Percentiles rank a stretch among this genome's conserved stretches.
phyloP scores from a whole-genome alignment of 2,329 filamentous ascomycete genomes.

The Pestalotiopsis sp. region DNA sequence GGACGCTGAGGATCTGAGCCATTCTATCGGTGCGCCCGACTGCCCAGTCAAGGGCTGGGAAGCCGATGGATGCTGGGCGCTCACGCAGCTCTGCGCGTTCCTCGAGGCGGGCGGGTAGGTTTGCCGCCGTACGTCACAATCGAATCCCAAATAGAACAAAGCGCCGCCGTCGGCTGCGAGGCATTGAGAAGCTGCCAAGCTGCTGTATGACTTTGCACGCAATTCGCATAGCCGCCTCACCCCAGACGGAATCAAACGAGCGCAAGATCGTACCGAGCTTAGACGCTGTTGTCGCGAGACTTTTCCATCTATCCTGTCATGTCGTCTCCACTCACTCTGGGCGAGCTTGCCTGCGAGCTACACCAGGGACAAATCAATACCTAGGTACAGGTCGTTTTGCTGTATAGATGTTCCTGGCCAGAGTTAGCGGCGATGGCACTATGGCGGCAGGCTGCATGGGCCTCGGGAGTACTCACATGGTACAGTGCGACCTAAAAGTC shows the following conservation, averaged over 20 bases:
- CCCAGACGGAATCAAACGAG: neutral
- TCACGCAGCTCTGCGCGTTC: constrained; percentile 7
- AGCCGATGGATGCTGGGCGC: neutral
- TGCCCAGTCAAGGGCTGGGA: neutral
- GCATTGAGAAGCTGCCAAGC: neutral
- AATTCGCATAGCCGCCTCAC: constrained; percentile 3
- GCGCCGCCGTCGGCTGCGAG: neutral
- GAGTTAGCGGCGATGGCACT: neutral
- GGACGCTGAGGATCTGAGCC: constrained; percentile 2
- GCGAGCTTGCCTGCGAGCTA: neutral
- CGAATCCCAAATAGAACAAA: constrained; percentile 8
- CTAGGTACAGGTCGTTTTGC: constrained; percentile 3
- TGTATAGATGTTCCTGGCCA: constrained; percentile 7
- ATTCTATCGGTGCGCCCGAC: neutral
- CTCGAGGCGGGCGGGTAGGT: constrained; percentile 13
- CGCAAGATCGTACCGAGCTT: neutral
- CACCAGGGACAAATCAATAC: neutral
- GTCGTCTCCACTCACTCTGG: neutral
- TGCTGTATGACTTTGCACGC: neutral
- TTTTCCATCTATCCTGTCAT: neutral
- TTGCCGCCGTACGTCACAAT: constrained; percentile 7
- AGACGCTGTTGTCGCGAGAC: neutral
- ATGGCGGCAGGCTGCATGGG: constrained; percentile 6
- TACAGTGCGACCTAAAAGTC: constrained; percentile 73
- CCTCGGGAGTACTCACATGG: constrained; percentile 62